Percentiles rank a stretch among this genome's conserved stretches.
Evolutionary conservation across 2,329 filamentous ascomycete species (phyloP).

Genomic region (Coniochaeta prunicola): DNA sequence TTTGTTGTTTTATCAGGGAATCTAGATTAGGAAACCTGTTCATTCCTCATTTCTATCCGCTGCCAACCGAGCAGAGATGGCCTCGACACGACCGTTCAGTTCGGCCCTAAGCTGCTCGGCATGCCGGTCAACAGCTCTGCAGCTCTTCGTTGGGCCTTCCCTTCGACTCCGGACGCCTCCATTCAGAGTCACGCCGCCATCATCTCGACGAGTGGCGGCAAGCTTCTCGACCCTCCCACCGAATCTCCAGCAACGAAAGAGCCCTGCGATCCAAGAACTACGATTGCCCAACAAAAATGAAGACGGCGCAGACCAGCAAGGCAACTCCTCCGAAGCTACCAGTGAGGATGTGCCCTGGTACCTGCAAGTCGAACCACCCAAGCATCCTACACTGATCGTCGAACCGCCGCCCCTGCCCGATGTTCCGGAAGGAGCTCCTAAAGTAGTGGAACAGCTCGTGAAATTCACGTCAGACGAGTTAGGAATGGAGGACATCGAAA

Average conservation of each 20-base stretch:
- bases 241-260: slow-evolving; percentile 5
- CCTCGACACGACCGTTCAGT: slow-evolving; percentile 13
- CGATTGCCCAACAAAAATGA: slow-evolving; percentile 1
- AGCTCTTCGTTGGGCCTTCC: slow-evolving; percentile 12
- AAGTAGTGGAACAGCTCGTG: slow-evolving; percentile 64
- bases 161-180: background rate
- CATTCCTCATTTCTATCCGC: background rate
- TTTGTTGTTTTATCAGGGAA: background rate
- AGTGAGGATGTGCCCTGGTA: slow-evolving; percentile 59
- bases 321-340: background rate
- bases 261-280: slow-evolving; percentile 15
- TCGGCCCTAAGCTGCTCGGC: slow-evolving; percentile 17
- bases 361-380: slow-evolving; percentile 61
- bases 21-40: background rate
- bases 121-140: slow-evolving; percentile 17
- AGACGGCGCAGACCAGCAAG: background rate
- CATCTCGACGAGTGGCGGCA: background rate
- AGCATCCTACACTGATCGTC: slow-evolving; percentile 41
- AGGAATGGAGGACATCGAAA: slow-evolving; percentile 71
- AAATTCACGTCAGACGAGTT: slow-evolving; percentile 76
- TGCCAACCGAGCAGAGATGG: slow-evolving; percentile 10
- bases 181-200: background rate
- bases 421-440: slow-evolving; percentile 61
- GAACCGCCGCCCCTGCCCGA: slow-evolving; percentile 38
- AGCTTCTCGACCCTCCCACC: slow-evolving; percentile 14